Evolutionary conservation across 139 green algal species (phyloP).

Genomic region (Chlorella sorokiniana): DNA sequence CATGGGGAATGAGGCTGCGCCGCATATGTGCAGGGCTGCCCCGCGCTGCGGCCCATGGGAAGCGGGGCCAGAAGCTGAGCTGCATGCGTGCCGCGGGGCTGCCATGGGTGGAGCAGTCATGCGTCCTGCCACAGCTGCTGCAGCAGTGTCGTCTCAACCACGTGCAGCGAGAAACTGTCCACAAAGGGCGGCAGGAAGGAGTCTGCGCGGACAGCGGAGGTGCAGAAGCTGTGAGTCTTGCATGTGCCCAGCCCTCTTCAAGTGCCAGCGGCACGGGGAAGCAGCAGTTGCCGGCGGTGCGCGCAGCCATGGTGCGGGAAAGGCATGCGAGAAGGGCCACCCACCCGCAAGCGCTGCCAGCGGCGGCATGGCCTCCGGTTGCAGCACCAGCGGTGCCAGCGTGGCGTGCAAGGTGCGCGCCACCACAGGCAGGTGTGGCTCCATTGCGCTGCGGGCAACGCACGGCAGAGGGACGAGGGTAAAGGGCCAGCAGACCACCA

Average conservation of each 20-base stretch:
- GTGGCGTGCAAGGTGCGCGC: neutral
- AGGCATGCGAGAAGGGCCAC: too few species aligned
- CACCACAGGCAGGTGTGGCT: neutral
- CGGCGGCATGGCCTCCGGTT: neutral
- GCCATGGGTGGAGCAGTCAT: too few species aligned
- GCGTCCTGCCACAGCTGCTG: neutral
- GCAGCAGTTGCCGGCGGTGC: neutral
- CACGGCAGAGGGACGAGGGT: neutral
- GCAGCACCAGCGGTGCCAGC: neutral
- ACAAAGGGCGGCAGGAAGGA: neutral
- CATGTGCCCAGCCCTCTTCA: too few species aligned
- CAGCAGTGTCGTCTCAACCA: neutral
- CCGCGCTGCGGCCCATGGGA: neutral
- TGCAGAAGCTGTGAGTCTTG: too few species aligned
- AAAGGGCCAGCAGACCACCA: neutral
- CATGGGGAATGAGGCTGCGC: too few species aligned
- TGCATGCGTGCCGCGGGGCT: neutral
- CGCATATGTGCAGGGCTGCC: neutral
- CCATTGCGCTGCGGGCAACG: neutral
- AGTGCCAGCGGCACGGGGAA: too few species aligned
- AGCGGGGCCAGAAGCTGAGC: neutral
- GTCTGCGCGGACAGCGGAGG: neutral
- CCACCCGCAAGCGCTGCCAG: neutral
- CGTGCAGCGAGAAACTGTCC: neutral
- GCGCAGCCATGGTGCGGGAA: neutral